Evolutionary conservation across 371 early-diverging fungal genomes (phyloP).

Genomic region (Apophysomyces sp.): DNA sequence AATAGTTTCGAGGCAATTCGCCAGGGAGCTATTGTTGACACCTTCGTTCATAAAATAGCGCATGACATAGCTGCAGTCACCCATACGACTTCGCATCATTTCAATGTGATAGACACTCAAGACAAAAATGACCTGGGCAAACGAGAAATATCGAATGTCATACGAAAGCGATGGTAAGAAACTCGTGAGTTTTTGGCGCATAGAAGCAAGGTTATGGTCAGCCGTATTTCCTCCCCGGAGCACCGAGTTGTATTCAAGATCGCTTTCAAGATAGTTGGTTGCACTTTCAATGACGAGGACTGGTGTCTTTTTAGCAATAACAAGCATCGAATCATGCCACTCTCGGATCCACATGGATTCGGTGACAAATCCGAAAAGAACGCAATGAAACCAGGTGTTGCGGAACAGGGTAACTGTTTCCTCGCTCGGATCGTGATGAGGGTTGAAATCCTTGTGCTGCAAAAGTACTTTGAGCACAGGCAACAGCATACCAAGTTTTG

Average conservation of each 20-base stretch:
- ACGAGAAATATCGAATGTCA: slow-evolving; percentile 68
- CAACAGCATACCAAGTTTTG: slow-evolving; percentile 66
- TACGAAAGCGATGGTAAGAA: slow-evolving; percentile 43
- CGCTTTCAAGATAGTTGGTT: slow-evolving; percentile 84
- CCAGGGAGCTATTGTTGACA: slow-evolving; percentile 68
- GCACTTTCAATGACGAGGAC: slow-evolving; percentile 73
- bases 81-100: slow-evolving; percentile 68
- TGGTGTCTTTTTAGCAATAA: slow-evolving; percentile 87
- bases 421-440: slow-evolving; percentile 58
- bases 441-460: slow-evolving; percentile 59
- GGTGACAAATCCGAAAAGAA: slow-evolving; percentile 73
- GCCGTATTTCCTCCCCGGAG: slow-evolving; percentile 62
- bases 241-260: slow-evolving; percentile 86
- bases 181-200: slow-evolving; percentile 34
- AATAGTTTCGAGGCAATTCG: slow-evolving; percentile 73
- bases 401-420: slow-evolving; percentile 76
- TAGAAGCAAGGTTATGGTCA: slow-evolving; percentile 55
- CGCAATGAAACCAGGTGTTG: slow-evolving; percentile 89
- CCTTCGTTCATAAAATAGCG: slow-evolving; percentile 87
- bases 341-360: slow-evolving; percentile 79
- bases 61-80: slow-evolving; percentile 71
- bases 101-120: slow-evolving; percentile 87
- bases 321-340: slow-evolving; percentile 67
- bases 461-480: slow-evolving; percentile 68
- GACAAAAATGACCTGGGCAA: slow-evolving; percentile 79